Evolutionary conservation across 2,329 filamentous ascomycete genomes (phyloP), one percentile per base, ranked within the genome.

Genomic region (Zymoseptoria passerinii): DNA sequence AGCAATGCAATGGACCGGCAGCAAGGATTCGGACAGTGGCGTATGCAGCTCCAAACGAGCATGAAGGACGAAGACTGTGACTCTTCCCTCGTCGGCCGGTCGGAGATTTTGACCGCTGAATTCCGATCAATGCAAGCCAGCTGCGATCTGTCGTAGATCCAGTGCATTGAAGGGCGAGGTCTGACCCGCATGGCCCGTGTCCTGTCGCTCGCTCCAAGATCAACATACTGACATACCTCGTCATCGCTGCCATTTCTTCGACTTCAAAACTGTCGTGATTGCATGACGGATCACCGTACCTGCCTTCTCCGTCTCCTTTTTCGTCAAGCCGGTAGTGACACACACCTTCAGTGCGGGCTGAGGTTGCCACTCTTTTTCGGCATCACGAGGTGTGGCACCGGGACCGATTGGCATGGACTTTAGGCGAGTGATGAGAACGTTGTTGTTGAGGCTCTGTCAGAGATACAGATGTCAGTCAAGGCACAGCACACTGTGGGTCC

Each of bases 261-360:
- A 66, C 66, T 79, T 82, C 81, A 99, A 85, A 61, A 97, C 85
- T 77, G 96, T 96, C 54, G 92, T 95, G 65, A 97, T 89, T 13
- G 94, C 92, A 75, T 96, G 92, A 60, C 92, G 82, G 65, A 99
- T 92, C 8, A 83, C 86, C 7, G 87, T 85, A 13, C 92, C 94
- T 0, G 94, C 90, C 78, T 95, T 96, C 77, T 99, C 95, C 56
- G 92, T 88, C 73, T 99, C 94, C 77, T 95, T 96, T 79, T 89
- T 95, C 23, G 89, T 88, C 62, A 99, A 77, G 1, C 89, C 94
- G 4, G 84, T 89, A 0, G 92, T 96, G 56, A 96, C 80, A 71
- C 92, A 97, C 10, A 97, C 83, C 76, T 97, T 96, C 62, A 99
- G 80, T 0, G 90, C 90, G 8, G 94, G 90, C 66, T 83, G 81